phyloP scores from a whole-genome alignment of 768 basidiomycete genomes.

The Mycena venus region DNA sequence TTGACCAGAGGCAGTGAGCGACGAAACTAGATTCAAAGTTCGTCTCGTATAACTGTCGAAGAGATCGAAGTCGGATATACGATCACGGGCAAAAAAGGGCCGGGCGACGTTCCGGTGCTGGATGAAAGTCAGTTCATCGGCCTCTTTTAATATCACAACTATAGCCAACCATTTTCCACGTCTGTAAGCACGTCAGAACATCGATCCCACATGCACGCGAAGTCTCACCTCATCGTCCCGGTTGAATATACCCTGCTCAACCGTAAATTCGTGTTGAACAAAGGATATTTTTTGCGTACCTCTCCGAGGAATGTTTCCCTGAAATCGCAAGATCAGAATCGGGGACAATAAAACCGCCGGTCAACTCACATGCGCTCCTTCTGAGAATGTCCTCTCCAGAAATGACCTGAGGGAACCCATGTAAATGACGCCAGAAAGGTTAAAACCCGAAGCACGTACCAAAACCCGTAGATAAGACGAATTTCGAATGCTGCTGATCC shows the following conservation, averaged over 20 bases:
- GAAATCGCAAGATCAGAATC: slow-evolving; percentile 19
- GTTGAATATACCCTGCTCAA: slow-evolving; percentile 75
- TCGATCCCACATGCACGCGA: not conserved
- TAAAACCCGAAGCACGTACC: slow-evolving; percentile 13
- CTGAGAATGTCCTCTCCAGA: slow-evolving; percentile 75
- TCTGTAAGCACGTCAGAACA: slow-evolving; percentile 45
- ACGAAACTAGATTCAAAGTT: slow-evolving; percentile 64
- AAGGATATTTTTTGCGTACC: not conserved
- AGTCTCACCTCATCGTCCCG: slow-evolving; percentile 74
- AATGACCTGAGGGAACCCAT: slow-evolving; percentile 48
- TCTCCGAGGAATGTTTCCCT: slow-evolving; percentile 75
- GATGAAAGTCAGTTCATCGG: not conserved
- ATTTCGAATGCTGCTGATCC: slow-evolving; percentile 79
- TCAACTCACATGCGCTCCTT: slow-evolving; percentile 73
- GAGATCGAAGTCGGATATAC: slow-evolving; percentile 76
- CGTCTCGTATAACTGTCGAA: slow-evolving; percentile 69
- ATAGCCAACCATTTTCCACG: slow-evolving; percentile 73
- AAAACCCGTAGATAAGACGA: slow-evolving; percentile 75
- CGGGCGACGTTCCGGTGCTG: slow-evolving; percentile 78
- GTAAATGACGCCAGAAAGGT: not conserved
- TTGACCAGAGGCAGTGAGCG: slow-evolving; percentile 49
- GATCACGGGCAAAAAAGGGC: slow-evolving; percentile 82
- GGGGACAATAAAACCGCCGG: not conserved
- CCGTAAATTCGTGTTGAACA: not conserved
- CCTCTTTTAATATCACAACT: not conserved